Base-by-base conservation (phyloP, 2,329 filamentous ascomycete species). In the Blastomyces gilchristii region DNA sequence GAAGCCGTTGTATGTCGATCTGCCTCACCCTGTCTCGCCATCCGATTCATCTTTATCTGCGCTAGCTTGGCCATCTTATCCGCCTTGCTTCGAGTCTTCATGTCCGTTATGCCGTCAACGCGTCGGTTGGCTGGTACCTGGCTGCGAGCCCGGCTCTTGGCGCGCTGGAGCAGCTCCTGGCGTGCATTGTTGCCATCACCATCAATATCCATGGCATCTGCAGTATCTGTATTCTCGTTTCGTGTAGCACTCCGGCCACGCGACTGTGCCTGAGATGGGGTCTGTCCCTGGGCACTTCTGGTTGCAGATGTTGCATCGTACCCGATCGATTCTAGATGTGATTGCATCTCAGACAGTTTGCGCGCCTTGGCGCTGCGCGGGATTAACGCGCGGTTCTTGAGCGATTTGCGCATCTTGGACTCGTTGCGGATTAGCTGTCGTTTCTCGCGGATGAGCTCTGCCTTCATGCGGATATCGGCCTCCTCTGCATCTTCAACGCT, bases 41-140 rank as follows among this genome's bases (percentile, higher is more conserved):
- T 94, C 68, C 93, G 86, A 82, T 99, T 99, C 91, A 95, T 97
- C 85, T 91, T 93, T 83, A 93, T 91, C 87, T 99, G 95, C 71
- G 87, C 83, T 74, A 99, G 79, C 83, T 96, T 97, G 74, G 86
- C 83, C 74, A 95, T 81, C 71, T 88, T 87, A 77, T 96, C 92
- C 47, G 90, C 91, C 84, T 93, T 95, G 65, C 81, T 83, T 68
- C 89, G 84, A 59, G 83, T 80, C 62, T 74, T 77, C 67, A 85
- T 83, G 72, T 89, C 84, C 64, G 82, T 83, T 52, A 97, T 87
- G 71, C 78, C 78, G 65, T 79, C 78, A 18, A 72, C 71, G 61
- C 75, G 73, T 71, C 78, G 75, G 69, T 80, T 75, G 41, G 77
- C 79, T 47, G 80, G 79, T 60, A 81, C 71, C 67, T 82, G 81